Conservation (phyloP, 768 basidiomycete genomes). For the Lentinula raphanica region DNA sequence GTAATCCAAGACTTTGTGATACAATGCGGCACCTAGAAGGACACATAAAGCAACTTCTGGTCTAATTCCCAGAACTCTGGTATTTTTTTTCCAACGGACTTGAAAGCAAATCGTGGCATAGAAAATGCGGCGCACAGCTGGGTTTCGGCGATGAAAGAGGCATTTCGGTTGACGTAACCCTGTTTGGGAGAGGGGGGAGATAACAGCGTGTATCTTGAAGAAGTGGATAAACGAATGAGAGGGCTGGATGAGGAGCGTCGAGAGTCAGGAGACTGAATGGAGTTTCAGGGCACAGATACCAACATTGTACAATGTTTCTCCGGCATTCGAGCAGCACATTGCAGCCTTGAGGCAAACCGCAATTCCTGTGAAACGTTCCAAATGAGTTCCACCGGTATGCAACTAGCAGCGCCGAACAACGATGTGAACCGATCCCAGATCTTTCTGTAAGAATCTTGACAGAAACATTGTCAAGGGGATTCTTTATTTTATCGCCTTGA, state of each 20-base stretch:
- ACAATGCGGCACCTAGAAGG: constrained; percentile 2
- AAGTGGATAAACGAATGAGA: neutral
- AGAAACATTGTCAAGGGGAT: neutral
- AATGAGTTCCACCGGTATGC: neutral
- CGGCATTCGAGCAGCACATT: constrained; percentile 5
- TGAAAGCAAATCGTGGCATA: neutral
- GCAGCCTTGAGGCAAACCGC: constrained; percentile 6
- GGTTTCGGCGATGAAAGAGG: neutral
- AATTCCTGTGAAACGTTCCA: neutral
- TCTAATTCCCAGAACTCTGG: neutral
- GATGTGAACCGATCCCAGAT: neutral
- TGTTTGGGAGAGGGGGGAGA: constrained; percentile 1
- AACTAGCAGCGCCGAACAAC: constrained; percentile 1
- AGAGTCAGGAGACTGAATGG: constrained; percentile 2
- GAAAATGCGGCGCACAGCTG: neutral
- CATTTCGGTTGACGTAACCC: constrained; percentile 6
- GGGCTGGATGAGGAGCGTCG: neutral
- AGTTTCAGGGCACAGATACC: constrained; percentile 5
- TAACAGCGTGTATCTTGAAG: constrained; percentile 3
- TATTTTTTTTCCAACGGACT: neutral
- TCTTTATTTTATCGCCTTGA: neutral
- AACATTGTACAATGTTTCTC: neutral
- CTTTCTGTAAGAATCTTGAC: neutral
- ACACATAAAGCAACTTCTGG: constrained; percentile 1
- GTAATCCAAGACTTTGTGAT: neutral